Conservation (phyloP, 1,139 yeast species). For the Diutina ranongensis region DNA sequence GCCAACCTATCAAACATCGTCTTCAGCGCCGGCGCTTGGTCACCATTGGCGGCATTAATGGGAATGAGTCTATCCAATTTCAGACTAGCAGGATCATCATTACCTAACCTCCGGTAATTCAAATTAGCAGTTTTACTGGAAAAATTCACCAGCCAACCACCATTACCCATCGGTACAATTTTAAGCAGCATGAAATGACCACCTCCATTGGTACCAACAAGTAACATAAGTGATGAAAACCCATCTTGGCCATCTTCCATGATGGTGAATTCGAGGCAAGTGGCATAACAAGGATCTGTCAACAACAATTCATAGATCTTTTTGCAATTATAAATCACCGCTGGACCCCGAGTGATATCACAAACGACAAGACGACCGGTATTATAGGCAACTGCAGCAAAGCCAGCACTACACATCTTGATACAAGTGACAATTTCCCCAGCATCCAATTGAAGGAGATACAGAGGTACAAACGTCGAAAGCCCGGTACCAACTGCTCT, state of each 20-base stretch:
- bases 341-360: conserved; percentile 76
- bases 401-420: conserved; percentile 66
- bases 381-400: conserved; percentile 72
- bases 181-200: conserved; percentile 55
- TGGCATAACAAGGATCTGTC: conserved; percentile 28
- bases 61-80: conserved; percentile 46
- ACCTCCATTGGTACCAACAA: conserved; percentile 76
- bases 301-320: conserved; percentile 29
- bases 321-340: conserved; percentile 49
- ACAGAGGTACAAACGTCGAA: conserved; percentile 53
- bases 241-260: conserved; percentile 56
- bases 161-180: conserved; percentile 54
- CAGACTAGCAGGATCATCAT: background rate
- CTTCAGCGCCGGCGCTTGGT: conserved; percentile 52
- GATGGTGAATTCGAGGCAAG: conserved; percentile 61
- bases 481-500: conserved; percentile 22
- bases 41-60: conserved; percentile 45
- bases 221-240: conserved; percentile 59
- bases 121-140: conserved; percentile 36
- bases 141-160: conserved; percentile 55
- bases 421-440: conserved; percentile 40
- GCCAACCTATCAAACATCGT: conserved; percentile 49
- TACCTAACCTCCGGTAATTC: conserved; percentile 15
- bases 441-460: conserved; percentile 32
- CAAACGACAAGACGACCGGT: conserved; percentile 67